Base-by-base conservation (phyloP, 345 rosid genomes). In the Pugionium cornutum region DNA sequence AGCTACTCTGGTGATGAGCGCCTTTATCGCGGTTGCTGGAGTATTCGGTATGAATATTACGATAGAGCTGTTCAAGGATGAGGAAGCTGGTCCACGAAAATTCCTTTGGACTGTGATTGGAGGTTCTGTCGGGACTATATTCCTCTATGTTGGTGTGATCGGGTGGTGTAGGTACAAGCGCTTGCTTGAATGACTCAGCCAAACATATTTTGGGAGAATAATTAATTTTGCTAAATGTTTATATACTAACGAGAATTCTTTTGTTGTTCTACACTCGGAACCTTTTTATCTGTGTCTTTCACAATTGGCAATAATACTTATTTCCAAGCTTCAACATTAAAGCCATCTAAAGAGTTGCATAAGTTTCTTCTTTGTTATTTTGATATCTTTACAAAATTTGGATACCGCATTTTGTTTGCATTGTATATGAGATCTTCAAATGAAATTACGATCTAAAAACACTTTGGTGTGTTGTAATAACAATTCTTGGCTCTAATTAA, bases 111-210 rank as follows among this genome's bases (percentile, higher is more conserved):
- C 97, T 0, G 81, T 85, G 33, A 80, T 89, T 25, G 97, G 96
- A 34, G 78, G 95, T 59, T 37, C 83, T 40, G 40, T 82, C 1
- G 96, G 88, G 4, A 73, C 75, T 59, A 26, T 94, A 37, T 77
- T 84, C 77, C 80, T 90, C 2, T 94, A 90, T 30, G 84, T 84
- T 10, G 45, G 81, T 59, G 97, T 89, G 34, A 86, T 94, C 58
- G 90, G 95, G 40, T 90, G 92, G 96, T 88, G 82, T 49, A 94
- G 82, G 79, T 70, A 86, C 83, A 88, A 83, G 82, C 81, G 95
- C 18, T 71, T 94, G 71, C 79, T 94, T 32, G 89, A 40, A 40
- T 40, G 44, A 40, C 6, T 3, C 6, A 36, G 40, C 4, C 1
- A 3, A 36, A 3, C 6, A 36, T 36, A 5, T 3, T 36, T 36